These are phyloP conservation scores for Leccinum griseonigrum DNA, from an alignment of 1,284 basidiomycete species.

Conservation along the genomic window DNA sequence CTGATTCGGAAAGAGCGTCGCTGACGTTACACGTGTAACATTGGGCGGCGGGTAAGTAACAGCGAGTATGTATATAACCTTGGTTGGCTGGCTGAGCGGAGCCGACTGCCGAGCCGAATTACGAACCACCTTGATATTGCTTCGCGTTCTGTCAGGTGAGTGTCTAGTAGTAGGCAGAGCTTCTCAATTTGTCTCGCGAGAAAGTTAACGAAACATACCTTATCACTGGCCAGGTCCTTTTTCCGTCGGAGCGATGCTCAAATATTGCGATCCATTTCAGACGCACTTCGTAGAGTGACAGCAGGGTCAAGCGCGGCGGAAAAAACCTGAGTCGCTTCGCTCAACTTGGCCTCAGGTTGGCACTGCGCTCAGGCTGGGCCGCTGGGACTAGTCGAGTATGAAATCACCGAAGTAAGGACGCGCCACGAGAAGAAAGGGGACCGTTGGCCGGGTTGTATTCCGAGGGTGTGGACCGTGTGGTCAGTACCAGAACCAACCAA, in stretches of 20 bases:
- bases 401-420: slow-evolving; percentile 8
- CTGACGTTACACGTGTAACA: slow-evolving; percentile 33
- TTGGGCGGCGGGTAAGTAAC: slow-evolving; percentile 13
- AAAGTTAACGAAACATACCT: slow-evolving; percentile 9
- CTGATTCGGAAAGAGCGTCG: slow-evolving; percentile 4
- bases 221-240: neutral
- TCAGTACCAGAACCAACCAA: neutral
- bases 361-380: neutral
- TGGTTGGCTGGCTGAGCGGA: slow-evolving; percentile 13
- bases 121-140: neutral
- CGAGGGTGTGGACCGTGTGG: neutral
- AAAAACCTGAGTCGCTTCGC: neutral
- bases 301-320: neutral
- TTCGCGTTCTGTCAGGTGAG: neutral
- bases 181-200: slow-evolving; percentile 3
- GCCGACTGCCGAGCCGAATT: slow-evolving; percentile 5
- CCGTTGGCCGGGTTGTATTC: neutral
- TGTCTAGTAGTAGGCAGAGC: neutral
- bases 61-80: neutral
- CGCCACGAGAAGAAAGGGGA: neutral
- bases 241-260: neutral
- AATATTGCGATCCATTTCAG: slow-evolving; percentile 10
- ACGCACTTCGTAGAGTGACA: neutral
- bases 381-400: slow-evolving; percentile 8
- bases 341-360: neutral